Evolutionary conservation across 768 basidiomycete genomes (phyloP).

Genomic region (Collybia sordida): DNA sequence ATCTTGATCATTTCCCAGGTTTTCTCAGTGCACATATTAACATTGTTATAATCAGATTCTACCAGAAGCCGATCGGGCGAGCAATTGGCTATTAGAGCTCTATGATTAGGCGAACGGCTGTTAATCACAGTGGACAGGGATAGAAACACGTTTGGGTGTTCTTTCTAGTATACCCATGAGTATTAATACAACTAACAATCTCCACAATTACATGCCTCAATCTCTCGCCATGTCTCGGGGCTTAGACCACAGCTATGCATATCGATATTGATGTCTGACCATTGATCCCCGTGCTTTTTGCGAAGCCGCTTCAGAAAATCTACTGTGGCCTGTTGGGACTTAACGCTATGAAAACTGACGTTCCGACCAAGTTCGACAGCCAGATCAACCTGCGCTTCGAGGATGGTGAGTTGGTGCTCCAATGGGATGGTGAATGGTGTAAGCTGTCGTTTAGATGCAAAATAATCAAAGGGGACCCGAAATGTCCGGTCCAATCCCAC

Average conservation of each 20-base stretch:
- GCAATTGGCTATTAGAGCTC: conserved; percentile 63
- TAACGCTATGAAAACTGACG: conserved; percentile 87
- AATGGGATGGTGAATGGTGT: conserved; percentile 81
- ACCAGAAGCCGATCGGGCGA: conserved; percentile 69
- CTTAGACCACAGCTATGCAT: conserved; percentile 90
- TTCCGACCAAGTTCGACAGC: conserved; percentile 78
- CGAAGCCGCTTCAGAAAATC: conserved; percentile 64
- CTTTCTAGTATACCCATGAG: conserved; percentile 42
- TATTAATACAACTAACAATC: not conserved
- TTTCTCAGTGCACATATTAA: conserved; percentile 52
- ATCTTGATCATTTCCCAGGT: conserved; percentile 79
- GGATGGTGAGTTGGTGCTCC: conserved; percentile 76
- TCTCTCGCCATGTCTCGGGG: conserved; percentile 66
- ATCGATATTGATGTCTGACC: conserved; percentile 75
- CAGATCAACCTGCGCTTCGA: conserved; percentile 83
- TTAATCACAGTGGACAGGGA: conserved; percentile 90
- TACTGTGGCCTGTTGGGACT: conserved; percentile 65
- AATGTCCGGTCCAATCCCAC: conserved; percentile 87
- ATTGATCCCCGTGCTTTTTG: conserved; percentile 53
- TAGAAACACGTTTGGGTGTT: conserved; percentile 76
- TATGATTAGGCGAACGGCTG: conserved; percentile 61
- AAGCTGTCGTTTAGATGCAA: conserved; percentile 49
- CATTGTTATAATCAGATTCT: conserved; percentile 83
- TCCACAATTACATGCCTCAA: conserved; percentile 59
- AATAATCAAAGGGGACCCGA: conserved; percentile 64